Base-by-base conservation (phyloP, 1,284 basidiomycete species). In the Fomitiporia mediterranea region DNA sequence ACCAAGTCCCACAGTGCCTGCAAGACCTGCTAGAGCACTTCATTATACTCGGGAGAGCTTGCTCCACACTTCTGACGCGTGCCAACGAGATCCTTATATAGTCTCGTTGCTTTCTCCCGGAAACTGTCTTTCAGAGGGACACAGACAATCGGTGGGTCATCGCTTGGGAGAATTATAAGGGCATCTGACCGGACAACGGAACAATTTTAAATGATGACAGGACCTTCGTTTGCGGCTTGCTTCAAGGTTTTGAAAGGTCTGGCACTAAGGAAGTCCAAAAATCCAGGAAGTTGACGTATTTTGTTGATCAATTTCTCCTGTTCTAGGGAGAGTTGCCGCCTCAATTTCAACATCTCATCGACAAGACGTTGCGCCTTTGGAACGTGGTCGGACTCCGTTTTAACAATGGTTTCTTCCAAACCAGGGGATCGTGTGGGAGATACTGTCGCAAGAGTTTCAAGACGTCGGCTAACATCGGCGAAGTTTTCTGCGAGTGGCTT, bases 1-100 rank as follows among this genome's bases (percentile, higher is more conserved):
- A 75, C 52, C 4, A 62, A 46, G n/a, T 66, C 57, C 72, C 72
- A 73, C 15, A 73, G 60, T 3, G 59, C 55, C 1, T 65, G 57
- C 11, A 75, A 53, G 3, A 70, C 47, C 8, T 51, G 3, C 17
- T 54, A 35, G 19, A 67, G 53, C 4, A 59, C 50, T 23, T 56
- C 43, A 49, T 52, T 47, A 30, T 57, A 39, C 27, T 68, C 7
- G 13, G 32, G 13, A 34, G 32, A 34, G 7, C 13, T 13, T 6
- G 32, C 7, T 34, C 13, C 13, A 13, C 6, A 34, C 32, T 34
- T 13, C 13, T 13, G 32, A 34, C 32, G 32, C 32, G 32, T 34
- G 6, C 13, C 32, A 6, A 34, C 7, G 32, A 34, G 32, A 6
- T 34, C 32, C 7, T 34, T 34, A 13, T 13, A 34, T 34, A 34